Base-by-base conservation (phyloP, 768 basidiomycete species). In the Coprinopsis cinerea region DNA sequence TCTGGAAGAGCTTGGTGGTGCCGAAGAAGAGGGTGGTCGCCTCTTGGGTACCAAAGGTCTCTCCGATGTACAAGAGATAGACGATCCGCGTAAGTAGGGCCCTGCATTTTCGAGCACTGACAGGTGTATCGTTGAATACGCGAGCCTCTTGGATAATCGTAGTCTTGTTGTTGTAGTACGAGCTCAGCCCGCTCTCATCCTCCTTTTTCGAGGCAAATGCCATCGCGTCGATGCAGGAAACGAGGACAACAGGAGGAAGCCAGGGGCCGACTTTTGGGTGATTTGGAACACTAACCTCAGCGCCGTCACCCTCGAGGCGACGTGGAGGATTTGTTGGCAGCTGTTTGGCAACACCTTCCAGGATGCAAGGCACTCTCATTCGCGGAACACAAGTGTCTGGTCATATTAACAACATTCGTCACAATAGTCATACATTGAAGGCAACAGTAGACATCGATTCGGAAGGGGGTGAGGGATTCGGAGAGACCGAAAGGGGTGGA, bases 11-110 rank as follows among this genome's bases (percentile, higher is more conserved):
- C 71, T 99, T 99, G 2, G 96, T 97, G 0, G 94, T 95, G 37
- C 96, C 95, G 69, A 99, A 99, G 81, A 99, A 99, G 56, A 99
- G 71, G 6, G 88, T 92, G 11, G 96, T 99, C 0, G 95, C 94
- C 69, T 99, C 96, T 68, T 97, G 94, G 1, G 92, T 88, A 27
- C 80, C 81, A 65, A 98, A 92, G 0, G 81, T 91, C 72, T 99
- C 96, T 55, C 96, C 96, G 54, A 93, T 83, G 69, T 97, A 98
- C 52, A 99, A 77, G 44, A 99, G 77, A 70, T 97, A 95, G 36
- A 98, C 90, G 59, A 98, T 94, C 63, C 95, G 80, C 37, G 95
- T 98, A 61, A 99, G 82, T 49, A 99, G 81, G 39, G 94, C 87
- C 65, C 95, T 82, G 71, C 95, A 98, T 74, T 94, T 96, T 64